Conservation (phyloP, 495 filamentous ascomycete species). For the Xylaria nigripes region DNA sequence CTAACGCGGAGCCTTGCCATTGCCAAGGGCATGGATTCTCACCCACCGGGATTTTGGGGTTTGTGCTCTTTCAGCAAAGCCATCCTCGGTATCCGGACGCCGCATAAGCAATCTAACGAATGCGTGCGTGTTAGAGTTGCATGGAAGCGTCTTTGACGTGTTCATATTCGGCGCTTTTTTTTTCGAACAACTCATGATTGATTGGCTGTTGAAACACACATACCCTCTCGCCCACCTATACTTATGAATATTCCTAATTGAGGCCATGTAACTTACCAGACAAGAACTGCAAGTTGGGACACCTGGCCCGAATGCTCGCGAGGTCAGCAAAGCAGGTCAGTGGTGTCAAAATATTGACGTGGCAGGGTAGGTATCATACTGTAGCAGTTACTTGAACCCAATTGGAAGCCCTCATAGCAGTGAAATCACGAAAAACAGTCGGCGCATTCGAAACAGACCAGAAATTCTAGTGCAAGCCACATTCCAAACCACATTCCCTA, state of each 20-base stretch:
- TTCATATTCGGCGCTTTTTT: conserved; percentile 3
- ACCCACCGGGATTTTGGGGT: neutral
- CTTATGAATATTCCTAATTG: neutral
- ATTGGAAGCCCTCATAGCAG: neutral
- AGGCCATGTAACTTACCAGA: neutral
- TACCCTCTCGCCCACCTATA: neutral
- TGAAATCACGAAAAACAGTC: conserved; percentile 5
- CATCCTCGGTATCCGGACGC: conserved; percentile 9
- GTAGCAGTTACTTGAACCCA: neutral
- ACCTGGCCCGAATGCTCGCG: conserved; percentile 9
- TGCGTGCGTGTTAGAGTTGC: neutral
- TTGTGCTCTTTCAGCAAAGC: neutral
- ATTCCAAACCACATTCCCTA: neutral
- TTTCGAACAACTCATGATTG: neutral
- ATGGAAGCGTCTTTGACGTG: conserved; percentile 10
- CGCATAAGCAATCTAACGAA: neutral
- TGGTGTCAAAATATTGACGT: conserved; percentile 13
- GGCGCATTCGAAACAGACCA: neutral
- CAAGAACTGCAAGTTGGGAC: conserved; percentile 12
- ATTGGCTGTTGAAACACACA: conserved; percentile 7
- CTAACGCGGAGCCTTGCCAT: neutral
- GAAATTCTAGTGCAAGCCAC: neutral
- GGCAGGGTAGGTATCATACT: conserved; percentile 5
- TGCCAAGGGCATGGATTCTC: neutral
- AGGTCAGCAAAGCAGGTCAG: conserved; percentile 8